These are phyloP conservation scores for Kalmusia sp. DNA, from an alignment of 2,329 filamentous ascomycete species.

Conservation along the genomic window DNA sequence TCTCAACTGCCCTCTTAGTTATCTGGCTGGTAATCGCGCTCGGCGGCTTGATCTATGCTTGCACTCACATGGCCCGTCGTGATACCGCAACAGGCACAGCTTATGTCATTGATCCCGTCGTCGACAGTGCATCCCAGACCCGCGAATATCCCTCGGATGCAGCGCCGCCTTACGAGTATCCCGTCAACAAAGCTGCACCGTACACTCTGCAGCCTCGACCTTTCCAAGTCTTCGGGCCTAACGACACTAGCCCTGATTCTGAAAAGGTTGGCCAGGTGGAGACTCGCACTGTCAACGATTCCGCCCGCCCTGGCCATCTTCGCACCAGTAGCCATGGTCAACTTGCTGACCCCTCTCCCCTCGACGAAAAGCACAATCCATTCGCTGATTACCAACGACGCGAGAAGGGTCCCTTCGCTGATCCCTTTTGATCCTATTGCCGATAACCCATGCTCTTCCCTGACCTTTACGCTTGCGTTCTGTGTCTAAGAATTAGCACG, in stretches of 20 bases:
- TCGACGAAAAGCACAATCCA: slow-evolving; percentile 44
- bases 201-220: slow-evolving; percentile 55
- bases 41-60: slow-evolving; percentile 72
- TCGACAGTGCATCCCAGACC: slow-evolving; percentile 26
- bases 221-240: slow-evolving; percentile 50
- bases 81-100: slow-evolving; percentile 66
- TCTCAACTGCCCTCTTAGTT: slow-evolving; percentile 75
- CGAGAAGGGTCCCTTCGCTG: slow-evolving; percentile 49
- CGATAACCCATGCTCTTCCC: slow-evolving; percentile 44
- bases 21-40: slow-evolving; percentile 81
- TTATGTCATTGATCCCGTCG: slow-evolving; percentile 42
- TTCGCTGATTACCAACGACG: slow-evolving; percentile 35
- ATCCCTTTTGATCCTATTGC: slow-evolving; percentile 42
- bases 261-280: slow-evolving; percentile 55
- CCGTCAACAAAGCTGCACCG: slow-evolving; percentile 53
- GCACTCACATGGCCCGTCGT: slow-evolving; percentile 67
- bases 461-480: slow-evolving; percentile 56
- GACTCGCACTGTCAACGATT: slow-evolving; percentile 50
- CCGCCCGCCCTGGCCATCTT: slow-evolving; percentile 51
- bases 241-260: slow-evolving; percentile 35
- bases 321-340: slow-evolving; percentile 55
- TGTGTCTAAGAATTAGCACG: slow-evolving; percentile 44
- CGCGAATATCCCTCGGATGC: slow-evolving; percentile 34
- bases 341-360: slow-evolving; percentile 52
- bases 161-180: slow-evolving; percentile 52